Evolutionary conservation across 2,329 filamentous ascomycete genomes (phyloP).

Genomic region (Diaporthe sp.): DNA sequence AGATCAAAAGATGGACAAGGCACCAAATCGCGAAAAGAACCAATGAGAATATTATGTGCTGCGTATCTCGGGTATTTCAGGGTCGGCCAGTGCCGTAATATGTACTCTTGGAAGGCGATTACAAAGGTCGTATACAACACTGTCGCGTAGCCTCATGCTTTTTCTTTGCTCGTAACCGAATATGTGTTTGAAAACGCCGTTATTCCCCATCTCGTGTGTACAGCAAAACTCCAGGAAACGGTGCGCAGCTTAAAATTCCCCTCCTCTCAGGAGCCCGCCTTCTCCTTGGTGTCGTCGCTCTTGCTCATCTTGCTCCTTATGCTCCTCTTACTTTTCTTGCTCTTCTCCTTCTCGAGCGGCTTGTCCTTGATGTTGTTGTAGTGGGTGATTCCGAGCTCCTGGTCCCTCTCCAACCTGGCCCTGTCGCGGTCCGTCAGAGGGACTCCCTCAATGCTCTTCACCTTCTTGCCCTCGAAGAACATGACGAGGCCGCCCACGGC

Average conservation of each 20-base stretch:
- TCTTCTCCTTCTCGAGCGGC: slow-evolving; percentile 58
- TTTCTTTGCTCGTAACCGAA: neutral
- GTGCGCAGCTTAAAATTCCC: neutral
- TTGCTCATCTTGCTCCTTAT: neutral
- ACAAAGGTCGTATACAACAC: slow-evolving; percentile 24
- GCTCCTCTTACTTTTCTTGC: slow-evolving; percentile 40
- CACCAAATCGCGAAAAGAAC: neutral
- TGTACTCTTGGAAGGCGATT: slow-evolving; percentile 31
- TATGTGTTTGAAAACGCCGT: neutral
- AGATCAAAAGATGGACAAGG: neutral
- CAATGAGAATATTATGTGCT: neutral
- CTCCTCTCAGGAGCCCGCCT: neutral
- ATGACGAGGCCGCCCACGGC: slow-evolving; percentile 77
- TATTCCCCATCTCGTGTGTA: neutral
- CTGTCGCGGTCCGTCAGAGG: slow-evolving; percentile 69
- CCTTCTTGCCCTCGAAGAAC: slow-evolving; percentile 77
- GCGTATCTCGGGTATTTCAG: slow-evolving; percentile 3
- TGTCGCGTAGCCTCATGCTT: slow-evolving; percentile 15
- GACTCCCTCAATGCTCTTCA: slow-evolving; percentile 80
- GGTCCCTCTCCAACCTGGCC: slow-evolving; percentile 63
- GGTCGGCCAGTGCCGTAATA: slow-evolving; percentile 8
- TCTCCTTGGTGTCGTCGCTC: slow-evolving; percentile 35
- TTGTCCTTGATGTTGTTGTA: slow-evolving; percentile 69
- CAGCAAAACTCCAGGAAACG: neutral
- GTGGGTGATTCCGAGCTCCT: slow-evolving; percentile 68